Percentiles rank a stretch among this genome's conserved stretches.
Conservation (phyloP, 139 green algal species). For the Picochlorum sp. region DNA sequence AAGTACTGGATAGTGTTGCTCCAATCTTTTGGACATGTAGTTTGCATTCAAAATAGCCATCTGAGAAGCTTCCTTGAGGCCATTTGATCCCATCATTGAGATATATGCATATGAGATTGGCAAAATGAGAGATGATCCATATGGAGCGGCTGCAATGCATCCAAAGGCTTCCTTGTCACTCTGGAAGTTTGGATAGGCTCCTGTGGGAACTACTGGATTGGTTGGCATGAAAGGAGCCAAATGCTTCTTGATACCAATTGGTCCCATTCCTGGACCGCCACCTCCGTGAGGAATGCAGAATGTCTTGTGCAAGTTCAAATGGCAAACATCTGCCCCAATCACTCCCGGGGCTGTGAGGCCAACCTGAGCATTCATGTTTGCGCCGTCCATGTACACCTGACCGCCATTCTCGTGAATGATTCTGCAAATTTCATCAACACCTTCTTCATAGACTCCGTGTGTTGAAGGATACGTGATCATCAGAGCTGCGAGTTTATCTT, state of each 20-base stretch:
- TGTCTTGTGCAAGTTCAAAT: conserved; percentile 99
- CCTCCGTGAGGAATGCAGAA: conserved; percentile 99
- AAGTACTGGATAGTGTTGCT: conserved; percentile 69
- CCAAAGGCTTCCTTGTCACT: conserved; percentile 69
- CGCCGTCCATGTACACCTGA: conserved; percentile 98
- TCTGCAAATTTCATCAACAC: conserved; percentile 89
- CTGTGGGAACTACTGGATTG: conserved; percentile 84
- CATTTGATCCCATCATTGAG: conserved; percentile 90
- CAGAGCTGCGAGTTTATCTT: conserved; percentile 87
- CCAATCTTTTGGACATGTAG: conserved; percentile 95
- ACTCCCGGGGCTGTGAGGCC: conserved; percentile 90
- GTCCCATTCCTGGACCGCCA: conserved; percentile 79
- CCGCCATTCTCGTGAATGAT: conserved; percentile 92
- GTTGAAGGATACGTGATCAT: conserved; percentile 99
- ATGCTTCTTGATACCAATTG: conserved; percentile 92
- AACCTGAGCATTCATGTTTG: conserved; percentile 99
- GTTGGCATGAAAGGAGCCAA: conserved; percentile 93
- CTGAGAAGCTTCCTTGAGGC: conserved; percentile 70
- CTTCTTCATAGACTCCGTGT: conserved; percentile 96
- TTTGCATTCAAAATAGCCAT: conserved; percentile 92
- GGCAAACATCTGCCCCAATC: conserved; percentile 98
- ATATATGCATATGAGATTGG: conserved; percentile 98
- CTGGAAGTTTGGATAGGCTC: conserved; percentile 42
- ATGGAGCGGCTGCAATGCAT: conserved; percentile 87
- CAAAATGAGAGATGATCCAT: conserved; percentile 92